Evolutionary conservation across 139 green algal species (phyloP).

Genomic region (Nannochloris sp.): DNA sequence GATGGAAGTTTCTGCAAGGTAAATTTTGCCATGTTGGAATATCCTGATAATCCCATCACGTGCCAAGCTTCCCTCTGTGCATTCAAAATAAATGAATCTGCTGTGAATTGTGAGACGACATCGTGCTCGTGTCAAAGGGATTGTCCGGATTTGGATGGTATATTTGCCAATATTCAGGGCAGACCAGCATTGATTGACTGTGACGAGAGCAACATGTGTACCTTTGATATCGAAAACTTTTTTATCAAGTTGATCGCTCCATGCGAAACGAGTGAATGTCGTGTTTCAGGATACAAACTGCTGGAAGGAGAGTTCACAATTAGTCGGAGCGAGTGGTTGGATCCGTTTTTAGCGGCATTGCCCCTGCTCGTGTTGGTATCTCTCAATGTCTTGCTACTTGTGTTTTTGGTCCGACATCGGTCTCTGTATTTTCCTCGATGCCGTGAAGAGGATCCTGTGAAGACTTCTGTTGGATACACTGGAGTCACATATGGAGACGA

Average conservation of each 20-base stretch:
- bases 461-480: too few relatives aligned
- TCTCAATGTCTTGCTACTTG: slow-evolving; percentile 16
- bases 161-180: slow-evolving; percentile 17
- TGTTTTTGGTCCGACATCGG: slow-evolving; percentile 11
- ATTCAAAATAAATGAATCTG: slow-evolving; percentile 25
- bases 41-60: slow-evolving; percentile 21
- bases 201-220: slow-evolving; percentile 16
- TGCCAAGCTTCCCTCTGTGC: slow-evolving; percentile 29
- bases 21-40: slow-evolving; percentile 19
- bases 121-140: slow-evolving; percentile 26
- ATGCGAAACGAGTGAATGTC: slow-evolving; percentile 23
- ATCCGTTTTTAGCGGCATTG: slow-evolving; percentile 35
- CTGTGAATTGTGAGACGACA: slow-evolving; percentile 26
- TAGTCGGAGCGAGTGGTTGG: slow-evolving; percentile 8
- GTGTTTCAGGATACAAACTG: slow-evolving; percentile 13
- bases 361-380: slow-evolving; percentile 32
- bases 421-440: background rate
- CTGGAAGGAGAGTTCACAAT: background rate
- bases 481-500: background rate
- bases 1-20: slow-evolving; percentile 20
- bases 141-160: slow-evolving; percentile 21
- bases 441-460: background rate
- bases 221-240: slow-evolving; percentile 34
- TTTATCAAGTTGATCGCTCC: slow-evolving; percentile 24
- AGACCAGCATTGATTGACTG: slow-evolving; percentile 19